Percentiles rank a stretch among this genome's conserved stretches.
These are phyloP conservation scores for Kurtzmaniella quercitrusa DNA, from an alignment of 1,139 yeast species.

Conservation along the genomic window DNA sequence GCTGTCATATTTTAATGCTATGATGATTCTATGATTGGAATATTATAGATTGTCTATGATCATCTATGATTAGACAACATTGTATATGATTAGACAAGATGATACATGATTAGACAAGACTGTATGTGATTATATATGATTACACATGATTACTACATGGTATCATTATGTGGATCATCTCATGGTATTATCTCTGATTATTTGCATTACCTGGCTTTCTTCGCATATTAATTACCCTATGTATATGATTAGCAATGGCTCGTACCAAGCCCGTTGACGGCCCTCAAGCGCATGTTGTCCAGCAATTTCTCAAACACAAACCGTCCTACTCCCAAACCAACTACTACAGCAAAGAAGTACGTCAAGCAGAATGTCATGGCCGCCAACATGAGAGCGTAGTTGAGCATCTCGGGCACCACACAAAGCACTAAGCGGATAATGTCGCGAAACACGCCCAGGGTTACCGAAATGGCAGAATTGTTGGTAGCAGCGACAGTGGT, in stretches of 20 bases:
- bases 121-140: no score
- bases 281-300: constrained; percentile 12
- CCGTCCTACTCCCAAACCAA: constrained; percentile 67
- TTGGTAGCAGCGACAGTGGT: constrained; percentile 5
- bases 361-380: constrained; percentile 66
- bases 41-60: no score
- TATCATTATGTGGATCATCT: no score
- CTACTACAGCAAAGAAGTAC: constrained; percentile 67
- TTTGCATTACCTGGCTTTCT: no score
- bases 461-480: constrained; percentile 11
- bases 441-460: constrained; percentile 43
- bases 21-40: no score
- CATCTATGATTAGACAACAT: no score
- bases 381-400: constrained; percentile 71
- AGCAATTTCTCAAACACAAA: constrained; percentile 59
- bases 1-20: no score
- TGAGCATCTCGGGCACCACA: constrained; percentile 59
- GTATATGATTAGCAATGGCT: neutral
- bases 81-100: no score
- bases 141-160: no score
- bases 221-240: neutral
- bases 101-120: no score
- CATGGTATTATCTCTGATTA: no score
- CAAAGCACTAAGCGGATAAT: constrained; percentile 49
- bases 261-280: constrained; percentile 8